Base-by-base conservation (phyloP, 805 yeast genomes). In the Metschnikowia anglica region DNA sequence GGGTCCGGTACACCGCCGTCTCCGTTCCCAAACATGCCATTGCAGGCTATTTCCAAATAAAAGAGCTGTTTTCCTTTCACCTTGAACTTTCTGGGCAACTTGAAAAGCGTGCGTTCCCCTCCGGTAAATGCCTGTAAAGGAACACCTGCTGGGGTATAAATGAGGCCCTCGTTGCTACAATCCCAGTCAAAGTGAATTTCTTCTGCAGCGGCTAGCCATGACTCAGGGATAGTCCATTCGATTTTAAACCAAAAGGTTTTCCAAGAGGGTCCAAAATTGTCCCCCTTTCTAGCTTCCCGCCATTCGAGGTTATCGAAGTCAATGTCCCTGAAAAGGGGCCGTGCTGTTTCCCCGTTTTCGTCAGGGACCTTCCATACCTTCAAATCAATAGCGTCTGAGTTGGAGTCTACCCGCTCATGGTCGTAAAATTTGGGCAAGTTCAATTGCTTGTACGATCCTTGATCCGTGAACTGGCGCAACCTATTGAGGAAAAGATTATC, bases 241-340 rank as follows among this genome's bases (percentile, higher is more conserved):
- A 91, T 66, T 52, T 80, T 77, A 65, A 93, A 88, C 99, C 99
- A 91, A 51, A 88, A 95, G 1, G 98, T 85, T 45, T 91, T 83
- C 99, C 99, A 91, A 11, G 95, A 85, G 3, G 99, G 99, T 0
- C 98, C 97, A 61, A 86, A 88, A 7, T 72, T 66, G 52, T 86
- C 83, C 17, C 93, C 95, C 51, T 80, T 81, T 11, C 64, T 61
- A n/a, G 87, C 83, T 18, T 70, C 66, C 51, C 73, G 66, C 73
- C 80, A 80, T 17, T 74, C 69, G 25, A 72, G 58, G 3, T 57
- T 56, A 17, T 61, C 68, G 51, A 79, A 71, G 48, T 87, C 77
- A 34, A 70, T 64, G 42, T 79, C 81, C 39, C 71, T 63, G 62
- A 83, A 85, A 24, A 74, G 63, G 0, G 93, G 93, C 34, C 90